Base-by-base conservation (phyloP, 768 basidiomycete species). In the Mycena metata region DNA sequence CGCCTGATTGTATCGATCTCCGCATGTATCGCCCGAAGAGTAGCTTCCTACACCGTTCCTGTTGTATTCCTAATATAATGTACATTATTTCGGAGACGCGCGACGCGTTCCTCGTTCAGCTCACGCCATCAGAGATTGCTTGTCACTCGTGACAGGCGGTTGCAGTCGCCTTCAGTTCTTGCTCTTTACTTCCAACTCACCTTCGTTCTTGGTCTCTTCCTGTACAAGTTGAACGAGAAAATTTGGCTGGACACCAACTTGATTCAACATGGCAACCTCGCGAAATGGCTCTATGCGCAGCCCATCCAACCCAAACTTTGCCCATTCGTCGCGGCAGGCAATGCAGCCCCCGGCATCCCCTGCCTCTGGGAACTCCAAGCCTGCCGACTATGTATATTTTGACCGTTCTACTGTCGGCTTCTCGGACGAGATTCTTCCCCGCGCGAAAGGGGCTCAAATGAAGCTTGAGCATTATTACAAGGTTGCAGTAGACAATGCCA, bases 391-490 rank as follows among this genome's bases (percentile, higher is more conserved):
- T 83, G 95, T 98, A 55, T 95, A 94, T 81, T 99, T 99, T 79
- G 91, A 96, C 73, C 88, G 97, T 69, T 91, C 87, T 49, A 87
- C 91, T 2, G 78, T 83, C 56, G 88, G 88, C 42, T 95, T 97
- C 79, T 92, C 93, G 8, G 91, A 94, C 60, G 89, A 92, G 67
- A 91, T 94, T 17, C 79, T 91, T 70, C 91, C 95, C 49, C 91
- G 91, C 71, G 94, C 95, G 16, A 96, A 96, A 79, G 89, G 88
- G 45, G 96, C 96, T 3, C 96, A 98, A 79, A 84, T 98, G 81
- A 98, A 97, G 26, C 86, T 99, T 59, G 98, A 99, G 81, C 91
- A 96, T 77, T 98, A 91, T 77, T 99, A 98, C 82, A 98, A 98
- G 79, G 91, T 98, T 45, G 95, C 95, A 1, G 98, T 99, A 46